A percentile compares a stretch with the other conserved stretches of the same genome.
These are phyloP conservation scores for Diaporthe ilicicola DNA, from an alignment of 2,329 filamentous ascomycete genomes.

Conservation along the genomic window DNA sequence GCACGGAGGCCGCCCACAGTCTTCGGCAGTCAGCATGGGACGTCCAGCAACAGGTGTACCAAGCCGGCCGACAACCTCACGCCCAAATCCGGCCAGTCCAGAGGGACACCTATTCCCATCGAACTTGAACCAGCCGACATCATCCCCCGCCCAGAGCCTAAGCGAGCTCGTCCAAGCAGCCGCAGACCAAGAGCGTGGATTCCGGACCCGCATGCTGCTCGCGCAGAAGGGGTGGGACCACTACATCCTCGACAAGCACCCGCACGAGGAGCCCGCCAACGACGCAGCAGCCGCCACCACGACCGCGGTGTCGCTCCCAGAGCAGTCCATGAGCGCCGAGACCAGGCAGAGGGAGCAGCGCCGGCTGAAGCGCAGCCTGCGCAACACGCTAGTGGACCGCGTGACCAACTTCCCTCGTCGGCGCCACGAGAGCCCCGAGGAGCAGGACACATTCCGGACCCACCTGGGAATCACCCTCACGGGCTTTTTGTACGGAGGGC, in stretches of 20 bases:
- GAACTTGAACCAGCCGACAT: background rate
- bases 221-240: slow-evolving; percentile 26
- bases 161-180: slow-evolving; percentile 19
- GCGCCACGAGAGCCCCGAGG: slow-evolving; percentile 17
- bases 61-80: slow-evolving; percentile 17
- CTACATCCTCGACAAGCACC: slow-evolving; percentile 18
- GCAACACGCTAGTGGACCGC: slow-evolving; percentile 25
- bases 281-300: background rate
- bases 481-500: slow-evolving; percentile 22
- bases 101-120: background rate
- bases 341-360: background rate
- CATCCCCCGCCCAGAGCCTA: background rate
- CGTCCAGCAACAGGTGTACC: background rate
- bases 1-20: background rate
- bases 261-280: background rate
- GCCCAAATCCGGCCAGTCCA: background rate
- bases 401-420: slow-evolving; percentile 27
- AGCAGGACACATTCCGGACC: slow-evolving; percentile 13
- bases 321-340: background rate
- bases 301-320: background rate
- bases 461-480: slow-evolving; percentile 25
- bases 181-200: slow-evolving; percentile 23
- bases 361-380: background rate
- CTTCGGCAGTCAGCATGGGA: background rate
- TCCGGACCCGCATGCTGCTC: slow-evolving; percentile 23